Base-by-base conservation (phyloP, 2,329 filamentous ascomycete genomes). In the Aotearoamyces nothofagi region DNA sequence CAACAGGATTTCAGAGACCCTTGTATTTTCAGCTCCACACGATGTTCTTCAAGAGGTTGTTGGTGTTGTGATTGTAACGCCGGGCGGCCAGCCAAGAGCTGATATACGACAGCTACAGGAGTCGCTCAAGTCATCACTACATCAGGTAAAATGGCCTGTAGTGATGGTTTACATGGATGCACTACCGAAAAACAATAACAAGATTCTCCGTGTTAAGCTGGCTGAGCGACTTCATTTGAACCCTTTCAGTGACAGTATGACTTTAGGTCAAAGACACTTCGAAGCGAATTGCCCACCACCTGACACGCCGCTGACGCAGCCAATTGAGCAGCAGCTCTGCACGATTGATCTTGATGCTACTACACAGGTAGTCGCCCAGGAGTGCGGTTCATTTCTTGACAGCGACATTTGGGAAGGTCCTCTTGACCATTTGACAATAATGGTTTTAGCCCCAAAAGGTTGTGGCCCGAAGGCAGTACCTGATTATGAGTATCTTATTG, bases 41-140 rank as follows among this genome's bases (percentile, higher is more conserved):
- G 55, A 63, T 22, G 56, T 66, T 3, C 50, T 70, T 0, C 65
- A 70, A 34, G 66, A 70, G 42, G 62, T 65, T 2, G 64, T 69
- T 9, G 66, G 61, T 15, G 51, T 65, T 8, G 62, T 57, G 3
- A 45, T 71, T 3, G 62, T 67, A 13, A 62, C 62, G 0, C 55
- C 62, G 0, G 44, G 50, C 2, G 53, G 51, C 7, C 40, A 44
- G n/a, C 51, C 53, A 3, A 50, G 61, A 7, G 54, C 59, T 2
- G 63, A 66, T 40, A 44, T 69, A 11, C 57, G 57, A 19, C 49
- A 53, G 3, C 41, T 71, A 3, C 63, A 68, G 9, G 48, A 51
- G 10, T 54, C 61, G 0, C 39, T 69, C 9, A 56, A 53, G 25
- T 52, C 52, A 1, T 57, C 57, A 0, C 48, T 71, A 9, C 61